phyloP scores from a whole-genome alignment of 2,329 filamentous ascomycete species.

The Phialocephala sp. region DNA sequence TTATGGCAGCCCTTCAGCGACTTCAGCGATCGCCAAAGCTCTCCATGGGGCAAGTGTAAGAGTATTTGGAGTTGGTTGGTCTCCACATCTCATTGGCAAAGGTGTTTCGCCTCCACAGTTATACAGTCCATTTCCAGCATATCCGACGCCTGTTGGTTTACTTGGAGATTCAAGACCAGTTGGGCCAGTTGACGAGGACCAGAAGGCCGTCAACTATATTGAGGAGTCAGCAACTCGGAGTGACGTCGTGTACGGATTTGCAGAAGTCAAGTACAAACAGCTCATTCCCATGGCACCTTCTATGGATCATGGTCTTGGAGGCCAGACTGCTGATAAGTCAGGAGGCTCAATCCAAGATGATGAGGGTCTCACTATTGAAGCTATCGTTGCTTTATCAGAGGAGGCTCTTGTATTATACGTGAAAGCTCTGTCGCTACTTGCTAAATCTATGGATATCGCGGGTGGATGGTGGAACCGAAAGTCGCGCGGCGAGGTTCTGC shows the following conservation, averaged over 20 bases:
- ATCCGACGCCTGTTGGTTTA: constrained; percentile 74
- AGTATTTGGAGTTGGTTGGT: constrained; percentile 73
- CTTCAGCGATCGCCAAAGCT: constrained; percentile 92
- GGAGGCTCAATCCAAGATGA: constrained; percentile 65
- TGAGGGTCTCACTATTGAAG: constrained; percentile 82
- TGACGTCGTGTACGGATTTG: constrained; percentile 96
- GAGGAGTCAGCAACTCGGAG: constrained; percentile 92
- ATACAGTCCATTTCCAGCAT: constrained; percentile 83
- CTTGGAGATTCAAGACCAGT: constrained; percentile 69
- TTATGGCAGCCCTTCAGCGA: constrained; percentile 76
- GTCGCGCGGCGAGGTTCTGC: constrained; percentile 66
- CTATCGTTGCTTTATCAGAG: constrained; percentile 85
- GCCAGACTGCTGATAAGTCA: constrained; percentile 60
- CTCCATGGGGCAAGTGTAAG: constrained; percentile 88
- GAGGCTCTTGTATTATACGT: constrained; percentile 96
- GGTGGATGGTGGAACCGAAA: constrained; percentile 89
- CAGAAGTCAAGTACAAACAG: constrained; percentile 98
- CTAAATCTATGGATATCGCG: constrained; percentile 94
- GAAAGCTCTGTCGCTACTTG: constrained; percentile 87
- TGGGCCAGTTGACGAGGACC: constrained; percentile 76
- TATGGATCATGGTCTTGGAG: constrained; percentile 71
- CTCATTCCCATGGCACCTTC: constrained; percentile 88
- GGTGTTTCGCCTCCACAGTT: constrained; percentile 75
- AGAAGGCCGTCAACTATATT: constrained; percentile 76
- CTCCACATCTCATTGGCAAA: constrained; percentile 64